Percentiles rank a stretch among this genome's conserved stretches.
phyloP scores from a whole-genome alignment of 768 basidiomycete genomes.

The Tulasnella sp. region DNA sequence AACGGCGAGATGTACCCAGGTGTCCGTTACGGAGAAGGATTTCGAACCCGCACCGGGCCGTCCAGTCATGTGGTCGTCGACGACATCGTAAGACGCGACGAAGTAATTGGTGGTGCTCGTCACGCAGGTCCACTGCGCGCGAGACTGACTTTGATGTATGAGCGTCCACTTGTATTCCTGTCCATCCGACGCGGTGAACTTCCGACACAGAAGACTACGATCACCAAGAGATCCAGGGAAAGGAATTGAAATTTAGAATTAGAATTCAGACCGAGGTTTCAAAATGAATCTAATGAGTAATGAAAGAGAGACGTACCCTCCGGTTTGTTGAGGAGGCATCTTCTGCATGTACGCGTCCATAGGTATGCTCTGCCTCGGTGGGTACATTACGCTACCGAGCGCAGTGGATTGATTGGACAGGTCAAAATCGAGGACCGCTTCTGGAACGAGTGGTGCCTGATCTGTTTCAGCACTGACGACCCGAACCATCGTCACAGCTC shows the following conservation, averaged over 20 bases:
- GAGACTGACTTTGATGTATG: not conserved
- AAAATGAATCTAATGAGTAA: not conserved
- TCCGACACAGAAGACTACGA: not conserved
- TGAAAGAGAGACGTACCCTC: not conserved
- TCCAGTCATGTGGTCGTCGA: slow-evolving; percentile 7
- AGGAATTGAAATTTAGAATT: not conserved
- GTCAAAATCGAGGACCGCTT: slow-evolving; percentile 12
- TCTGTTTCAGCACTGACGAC: not conserved
- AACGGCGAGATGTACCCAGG: slow-evolving; percentile 9
- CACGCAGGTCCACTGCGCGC: slow-evolving; percentile 8
- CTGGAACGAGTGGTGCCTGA: not conserved
- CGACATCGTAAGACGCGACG: slow-evolving; percentile 7
- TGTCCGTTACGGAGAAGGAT: slow-evolving; percentile 8
- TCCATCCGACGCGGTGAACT: slow-evolving; percentile 12
- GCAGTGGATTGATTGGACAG: not conserved
- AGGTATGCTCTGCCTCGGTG: slow-evolving; percentile 7
- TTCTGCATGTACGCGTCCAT: slow-evolving; percentile 9
- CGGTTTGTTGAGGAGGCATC: not conserved
- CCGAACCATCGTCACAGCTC: slow-evolving; percentile 4
- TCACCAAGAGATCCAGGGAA: not conserved
- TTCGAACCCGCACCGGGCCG: not conserved
- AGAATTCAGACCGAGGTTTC: not conserved
- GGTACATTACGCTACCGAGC: not conserved
- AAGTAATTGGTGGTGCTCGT: slow-evolving; percentile 11
- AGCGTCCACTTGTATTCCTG: slow-evolving; percentile 14